Conservation (phyloP, 208 protist genomes). For the Borovskyia barvae region DNA sequence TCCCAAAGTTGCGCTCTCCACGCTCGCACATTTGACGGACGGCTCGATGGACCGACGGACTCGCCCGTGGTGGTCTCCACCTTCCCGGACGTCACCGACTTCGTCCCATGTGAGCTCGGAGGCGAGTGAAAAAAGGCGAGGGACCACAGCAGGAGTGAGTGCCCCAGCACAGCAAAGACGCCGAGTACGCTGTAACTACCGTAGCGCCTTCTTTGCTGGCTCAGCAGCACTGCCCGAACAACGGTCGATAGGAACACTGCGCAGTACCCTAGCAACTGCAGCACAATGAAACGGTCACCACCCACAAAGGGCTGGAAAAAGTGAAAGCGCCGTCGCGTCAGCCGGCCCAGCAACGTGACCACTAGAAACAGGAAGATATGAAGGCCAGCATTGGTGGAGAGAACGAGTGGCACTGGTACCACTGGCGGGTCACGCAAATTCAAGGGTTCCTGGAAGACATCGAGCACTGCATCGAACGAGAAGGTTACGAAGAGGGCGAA, state of each 20-base stretch:
- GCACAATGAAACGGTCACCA: slow-evolving; percentile 56
- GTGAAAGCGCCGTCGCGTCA: slow-evolving; percentile 36
- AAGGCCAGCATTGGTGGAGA: slow-evolving; percentile 33
- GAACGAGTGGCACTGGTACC: slow-evolving; percentile 42
- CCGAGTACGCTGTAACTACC: slow-evolving; percentile 58
- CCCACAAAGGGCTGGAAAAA: slow-evolving; percentile 74
- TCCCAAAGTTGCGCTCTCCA: slow-evolving; percentile 22
- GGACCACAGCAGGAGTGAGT: slow-evolving; percentile 55
- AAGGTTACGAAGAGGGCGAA: slow-evolving; percentile 33
- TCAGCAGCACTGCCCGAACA: slow-evolving; percentile 36
- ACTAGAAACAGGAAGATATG: slow-evolving; percentile 33
- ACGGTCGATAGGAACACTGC: slow-evolving; percentile 26
- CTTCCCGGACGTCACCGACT: not conserved
- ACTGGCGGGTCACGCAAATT: slow-evolving; percentile 12
- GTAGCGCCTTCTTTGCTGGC: slow-evolving; percentile 34
- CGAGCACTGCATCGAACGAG: slow-evolving; percentile 52
- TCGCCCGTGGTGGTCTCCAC: not conserved
- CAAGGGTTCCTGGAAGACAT: slow-evolving; percentile 62
- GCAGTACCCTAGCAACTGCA: slow-evolving; percentile 64
- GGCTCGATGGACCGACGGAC: too few relatives aligned
- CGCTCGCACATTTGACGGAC: not conserved
- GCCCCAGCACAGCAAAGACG: slow-evolving; percentile 31
- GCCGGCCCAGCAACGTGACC: slow-evolving; percentile 35
- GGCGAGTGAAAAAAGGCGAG: slow-evolving; percentile 56
- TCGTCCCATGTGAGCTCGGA: too few relatives aligned